These are phyloP conservation scores for Talaromyces sp. DNA, from an alignment of 2,329 filamentous ascomycete genomes.

Conservation along the genomic window DNA sequence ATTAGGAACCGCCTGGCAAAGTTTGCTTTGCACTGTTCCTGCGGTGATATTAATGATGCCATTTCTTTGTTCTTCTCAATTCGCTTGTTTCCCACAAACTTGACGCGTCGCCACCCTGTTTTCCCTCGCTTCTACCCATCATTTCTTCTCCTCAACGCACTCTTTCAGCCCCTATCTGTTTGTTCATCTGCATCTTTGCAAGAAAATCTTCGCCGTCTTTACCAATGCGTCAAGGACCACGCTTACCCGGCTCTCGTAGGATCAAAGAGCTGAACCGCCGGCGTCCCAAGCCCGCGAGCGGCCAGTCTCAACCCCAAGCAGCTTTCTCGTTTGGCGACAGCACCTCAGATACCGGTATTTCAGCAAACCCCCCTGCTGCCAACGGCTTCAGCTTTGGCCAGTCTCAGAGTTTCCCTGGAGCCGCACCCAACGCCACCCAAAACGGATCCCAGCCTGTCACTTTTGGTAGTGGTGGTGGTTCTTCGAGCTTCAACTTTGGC, in stretches of 20 bases:
- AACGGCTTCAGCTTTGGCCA: constrained; percentile 31
- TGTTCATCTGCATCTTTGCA: background rate
- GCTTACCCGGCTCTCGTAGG: constrained; percentile 13
- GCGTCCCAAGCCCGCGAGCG: constrained; percentile 17
- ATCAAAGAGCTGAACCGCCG: constrained; percentile 24
- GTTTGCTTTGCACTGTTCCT: background rate
- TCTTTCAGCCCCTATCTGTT: background rate
- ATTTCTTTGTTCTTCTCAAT: background rate
- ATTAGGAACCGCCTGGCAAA: background rate
- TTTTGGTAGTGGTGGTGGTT: constrained; percentile 23
- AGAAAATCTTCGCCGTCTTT: background rate
- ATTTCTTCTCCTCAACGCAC: background rate
- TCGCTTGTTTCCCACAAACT: background rate
- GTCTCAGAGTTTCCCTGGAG: constrained; percentile 30
- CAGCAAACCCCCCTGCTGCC: constrained; percentile 15
- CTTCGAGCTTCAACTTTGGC: constrained; percentile 22
- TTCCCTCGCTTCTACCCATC: background rate
- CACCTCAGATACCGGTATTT: constrained; percentile 19
- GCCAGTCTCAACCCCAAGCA: constrained; percentile 10
- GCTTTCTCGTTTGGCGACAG: constrained; percentile 24
- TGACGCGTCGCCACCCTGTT: background rate
- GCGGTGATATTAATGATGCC: background rate
- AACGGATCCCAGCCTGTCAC: constrained; percentile 24
- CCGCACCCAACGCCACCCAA: constrained; percentile 15
- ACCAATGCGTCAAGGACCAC: background rate